Evolutionary conservation across 225 moss, liverwort and hornwort species (phyloP), one percentile per base, ranked within the genome.

Genomic region (Pseudisothecium myosuroides): DNA sequence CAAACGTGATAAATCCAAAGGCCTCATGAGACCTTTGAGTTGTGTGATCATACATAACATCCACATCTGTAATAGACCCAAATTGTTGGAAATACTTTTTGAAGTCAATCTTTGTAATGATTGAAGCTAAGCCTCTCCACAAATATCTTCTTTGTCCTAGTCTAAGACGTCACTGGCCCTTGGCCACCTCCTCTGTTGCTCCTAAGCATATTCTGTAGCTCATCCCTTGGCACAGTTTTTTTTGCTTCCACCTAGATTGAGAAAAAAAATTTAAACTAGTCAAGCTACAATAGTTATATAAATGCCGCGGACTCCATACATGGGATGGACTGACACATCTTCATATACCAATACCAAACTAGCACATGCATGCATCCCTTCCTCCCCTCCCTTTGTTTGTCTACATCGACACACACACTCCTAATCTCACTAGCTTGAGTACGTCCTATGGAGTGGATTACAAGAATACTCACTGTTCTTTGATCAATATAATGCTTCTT

Each of bases 21-120:
- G 96, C 97, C 36, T n/a, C n/a, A n/a, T 95, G 93, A 92, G 98
- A 96, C 91, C 96, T 96, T 93, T 98, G 98, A 84, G 98, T 98
- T 81, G 95, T 97, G 93, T 96, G 96, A 93, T 74, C 74, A 74
- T 97, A 23, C 62, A 99, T 99, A 72, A 99, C 97, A 94, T 96
- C 98, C 74, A 99, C 98, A 94, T 99, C 97, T 83, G 97, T 99
- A 75, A 99, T 99, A 76, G 97, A 96, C 67, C 98, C 98, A 92
- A 99, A 99, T 94, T 99, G 97, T 93, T 99, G 96, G 90, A 99
- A 99, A 88, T 99, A 99, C 93, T 99, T 99, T 88, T 97, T 99
- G 91, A 97, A 97, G 87, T 99, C 98, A 91, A 97, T 97, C 94
- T 99, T 96, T 65, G 96, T 99, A 68, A 99, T 96, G 65, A 96